Evolutionary conservation across 2,329 filamentous ascomycete genomes (phyloP), one percentile per base, ranked within the genome.

Genomic region (Colletotrichum sidae): DNA sequence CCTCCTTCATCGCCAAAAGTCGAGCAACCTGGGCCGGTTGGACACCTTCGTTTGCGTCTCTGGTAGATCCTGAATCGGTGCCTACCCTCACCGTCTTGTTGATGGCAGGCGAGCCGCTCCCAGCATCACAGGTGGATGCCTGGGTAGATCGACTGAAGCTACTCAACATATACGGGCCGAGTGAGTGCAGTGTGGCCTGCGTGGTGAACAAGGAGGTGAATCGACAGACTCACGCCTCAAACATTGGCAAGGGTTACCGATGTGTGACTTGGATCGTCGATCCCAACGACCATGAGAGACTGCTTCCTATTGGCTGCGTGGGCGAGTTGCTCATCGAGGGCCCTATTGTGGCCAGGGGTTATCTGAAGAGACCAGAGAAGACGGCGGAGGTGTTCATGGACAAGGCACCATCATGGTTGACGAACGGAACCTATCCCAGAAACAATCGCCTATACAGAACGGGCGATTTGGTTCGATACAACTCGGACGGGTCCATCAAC

Each of bases 381-480:
- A 56, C 63, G 5, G 34, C 58, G 2, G 39, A 55, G 34, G 33
- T 54, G 1, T 66, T 66, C 39, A 62, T 61, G 33, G 47, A 25
- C 25, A 25, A 53, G 6, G 33, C 41, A 8, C 60, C 60, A 53
- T 60, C 7, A 4, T 83, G 53, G 53, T 55, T 63, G 1, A 45
- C 15, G n/a, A 35, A 45, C 9, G 59, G 59, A 2, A 15, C 47
- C 11, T 17, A 49, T 78, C 76, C 66, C 54, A 38, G 37, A 9
- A 35, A 38, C 25, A 13, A 38, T 6, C 44, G 60, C 13, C 65
- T 72, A 4, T 73, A 73, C 47, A 67, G 69, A 42, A 73, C 70
- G n/a, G 71, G 71, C 41, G 71, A 73, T 37, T 45, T 72, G 35
- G 71, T 73, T 2, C 64, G 69, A 4, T 70, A 70, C 33, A 70